These are phyloP conservation scores for Fraxinus sp. DNA, from an alignment of 305 asterid species.

Conservation along the genomic window DNA sequence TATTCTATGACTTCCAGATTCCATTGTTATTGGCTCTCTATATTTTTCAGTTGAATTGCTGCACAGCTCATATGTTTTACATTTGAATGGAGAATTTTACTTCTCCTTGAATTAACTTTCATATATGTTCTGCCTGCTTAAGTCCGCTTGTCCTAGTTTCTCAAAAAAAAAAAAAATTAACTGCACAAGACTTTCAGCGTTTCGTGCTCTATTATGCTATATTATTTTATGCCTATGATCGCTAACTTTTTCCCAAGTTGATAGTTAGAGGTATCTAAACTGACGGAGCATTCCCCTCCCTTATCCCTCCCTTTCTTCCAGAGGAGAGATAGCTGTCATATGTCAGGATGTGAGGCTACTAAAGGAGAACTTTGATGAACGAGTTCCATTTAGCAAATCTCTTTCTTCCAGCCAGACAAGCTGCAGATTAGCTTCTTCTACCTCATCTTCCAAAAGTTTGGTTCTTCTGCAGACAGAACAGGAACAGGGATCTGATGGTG, in stretches of 20 bases:
- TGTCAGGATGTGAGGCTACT: constrained; percentile 76
- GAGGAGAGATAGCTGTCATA: constrained; percentile 82
- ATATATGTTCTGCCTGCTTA: not conserved
- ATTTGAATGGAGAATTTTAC: not conserved
- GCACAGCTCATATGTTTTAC: not conserved
- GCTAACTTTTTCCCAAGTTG: not conserved
- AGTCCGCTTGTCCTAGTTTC: not conserved
- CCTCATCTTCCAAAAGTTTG: constrained; percentile 41
- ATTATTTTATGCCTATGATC: not conserved
- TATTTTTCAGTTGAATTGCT: not conserved
- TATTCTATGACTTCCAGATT: not conserved
- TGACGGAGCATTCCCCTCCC: not conserved
- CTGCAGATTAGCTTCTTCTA: constrained; percentile 55
- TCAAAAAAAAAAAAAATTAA: not conserved
- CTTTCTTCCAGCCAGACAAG: constrained; percentile 65
- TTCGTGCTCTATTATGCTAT: not conserved
- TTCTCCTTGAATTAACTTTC: not conserved
- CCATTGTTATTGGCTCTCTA: not conserved
- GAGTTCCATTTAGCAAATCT: constrained; percentile 62
- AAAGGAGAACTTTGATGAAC: constrained; percentile 62
- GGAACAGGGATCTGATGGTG: constrained; percentile 23
- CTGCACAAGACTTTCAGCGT: not conserved
- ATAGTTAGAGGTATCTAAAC: constrained; percentile 5
- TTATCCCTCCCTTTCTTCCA: constrained; percentile 29
- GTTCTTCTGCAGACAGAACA: constrained; percentile 28